Base-by-base conservation (phyloP, 1,139 yeast genomes). In the Hyphopichia buzzinii region DNA sequence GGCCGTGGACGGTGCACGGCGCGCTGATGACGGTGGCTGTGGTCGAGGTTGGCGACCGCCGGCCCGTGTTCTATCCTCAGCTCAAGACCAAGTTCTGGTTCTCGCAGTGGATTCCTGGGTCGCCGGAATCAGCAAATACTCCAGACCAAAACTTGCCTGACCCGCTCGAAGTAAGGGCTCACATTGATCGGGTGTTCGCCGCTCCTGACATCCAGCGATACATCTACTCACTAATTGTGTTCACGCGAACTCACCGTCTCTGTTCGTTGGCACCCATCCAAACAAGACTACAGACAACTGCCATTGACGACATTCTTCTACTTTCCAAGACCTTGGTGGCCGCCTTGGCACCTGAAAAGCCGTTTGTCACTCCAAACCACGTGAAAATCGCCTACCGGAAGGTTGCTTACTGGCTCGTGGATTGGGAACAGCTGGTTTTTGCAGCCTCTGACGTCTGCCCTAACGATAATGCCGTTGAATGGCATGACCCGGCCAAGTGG, bases 341-440 rank as follows among this genome's bases (percentile, higher is more conserved):
- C 6, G 6, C 4, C n/a, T 12, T 8, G 13, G 16, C 21, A 13
- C 7, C 5, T 3, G 50, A 47, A 25, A 41, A 44, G 31, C 32
- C 31, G 17, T 70, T 49, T 39, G 64, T 67, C 6, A 67, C 74
- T 1, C 75, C 76, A 0, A 68, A 62, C 29, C 51, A 49, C 30
- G 64, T 64, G 33, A 69, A 69, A 43, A 49, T 65, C n/a, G 71
- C 75, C 2, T 55, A 60, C 42, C 50, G 70, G n/a, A 64, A 62
- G 40, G 54, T 71, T n/a, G 72, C 67, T 19, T 69, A 69, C 54
- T 71, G 76, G 76, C 50, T 67, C 24, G 69, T 70, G 12, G 71
- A 68, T 45, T 71, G 76, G 76, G 73, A 68, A 37, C 47, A 50
- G 19, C 55, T 54, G 36, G 40, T 40, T 5, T 36, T 52, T 8